These are phyloP conservation scores for Pneumocystis carinii DNA, from an alignment of 1,139 yeast genomes.

Conservation along the genomic window DNA sequence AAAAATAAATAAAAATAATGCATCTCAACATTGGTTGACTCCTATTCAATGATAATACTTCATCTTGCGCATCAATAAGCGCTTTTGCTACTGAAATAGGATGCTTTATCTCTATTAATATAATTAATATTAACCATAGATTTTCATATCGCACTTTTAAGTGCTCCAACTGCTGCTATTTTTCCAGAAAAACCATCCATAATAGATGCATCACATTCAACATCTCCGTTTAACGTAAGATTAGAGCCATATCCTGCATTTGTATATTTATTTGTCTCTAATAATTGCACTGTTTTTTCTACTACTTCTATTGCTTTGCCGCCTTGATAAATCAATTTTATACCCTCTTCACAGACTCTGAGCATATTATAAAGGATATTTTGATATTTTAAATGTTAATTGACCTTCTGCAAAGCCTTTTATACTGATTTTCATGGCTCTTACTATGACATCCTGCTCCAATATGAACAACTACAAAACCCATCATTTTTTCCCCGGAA, in stretches of 20 bases:
- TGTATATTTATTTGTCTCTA: constrained; percentile 35
- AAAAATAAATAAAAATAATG: neutral
- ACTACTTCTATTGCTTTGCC: constrained; percentile 17
- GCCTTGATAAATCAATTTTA: constrained; percentile 14
- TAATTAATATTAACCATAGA: neutral
- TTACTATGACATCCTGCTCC: constrained; percentile 25
- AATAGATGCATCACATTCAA: constrained; percentile 38
- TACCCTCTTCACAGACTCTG: constrained; percentile 17
- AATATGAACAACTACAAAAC: constrained; percentile 21
- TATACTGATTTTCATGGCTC: constrained; percentile 13
- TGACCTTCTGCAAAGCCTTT: constrained; percentile 15
- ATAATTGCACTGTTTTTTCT: constrained; percentile 19
- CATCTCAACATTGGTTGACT: constrained; percentile 20
- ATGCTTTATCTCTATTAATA: constrained; percentile 17
- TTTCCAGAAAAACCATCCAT: constrained; percentile 16
- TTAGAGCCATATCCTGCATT: constrained; percentile 48
- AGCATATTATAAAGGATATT: neutral
- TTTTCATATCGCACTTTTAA: neutral
- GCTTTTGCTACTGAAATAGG: constrained; percentile 21
- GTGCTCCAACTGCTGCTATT: constrained; percentile 23
- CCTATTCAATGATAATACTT: constrained; percentile 18
- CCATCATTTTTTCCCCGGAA: constrained; percentile 4
- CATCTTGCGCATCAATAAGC: constrained; percentile 16
- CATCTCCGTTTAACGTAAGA: constrained; percentile 32
- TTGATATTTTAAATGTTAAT: neutral